Evolutionary conservation across 2,329 filamentous ascomycete species (phyloP), one percentile per base, ranked within the genome.

Genomic region (Claviceps africana): DNA sequence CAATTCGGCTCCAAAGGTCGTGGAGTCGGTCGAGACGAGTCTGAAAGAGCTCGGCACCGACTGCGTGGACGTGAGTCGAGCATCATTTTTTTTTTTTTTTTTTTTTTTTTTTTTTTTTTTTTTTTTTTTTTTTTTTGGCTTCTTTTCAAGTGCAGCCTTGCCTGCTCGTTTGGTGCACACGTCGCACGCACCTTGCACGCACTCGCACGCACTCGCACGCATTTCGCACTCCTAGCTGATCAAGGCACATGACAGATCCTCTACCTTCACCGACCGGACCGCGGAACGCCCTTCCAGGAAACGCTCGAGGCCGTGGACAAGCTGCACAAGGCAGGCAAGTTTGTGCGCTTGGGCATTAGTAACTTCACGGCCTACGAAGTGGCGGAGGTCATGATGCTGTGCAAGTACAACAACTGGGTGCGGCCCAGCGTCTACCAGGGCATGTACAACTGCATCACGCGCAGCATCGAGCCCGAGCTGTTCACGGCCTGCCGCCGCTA

Each of bases 361-460:
- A 95, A 95, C 70, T 95, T 83, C 65, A 86, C 88, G 0, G 83
- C 88, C 0, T 93, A 85, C 63, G 89, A 95, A 65, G 86, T 95
- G 10, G 88, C 88, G 0, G 89, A 95, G 69, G 79, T 94, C 10
- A 84, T 85, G 53, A 78, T 88, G 66, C 83, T 82, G 40, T 91
- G 86, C 73, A 84, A 84, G 60, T 81, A 85, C 68, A 83, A 86
- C 61, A 79, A 79, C 55, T 94, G 86, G 86, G 85, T 94, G 17
- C 78, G 83, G 40, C 88, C 88, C 1, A 88, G 85, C 0, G 81
- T 94, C 52, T 95, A 88, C 67, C 88, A 93, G 67, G 89, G 77
- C 60, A 91, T 94, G 86, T 91, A 91, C 69, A 91, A 91, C 66
- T 80, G 78, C 53, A 86, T 90, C 58, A 87, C 82, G 22, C 80